A percentile compares a stretch with the other conserved stretches of the same genome.
Conservation (phyloP, 2,329 filamentous ascomycete genomes). For the Paraphaeosphaeria sporulosa region DNA sequence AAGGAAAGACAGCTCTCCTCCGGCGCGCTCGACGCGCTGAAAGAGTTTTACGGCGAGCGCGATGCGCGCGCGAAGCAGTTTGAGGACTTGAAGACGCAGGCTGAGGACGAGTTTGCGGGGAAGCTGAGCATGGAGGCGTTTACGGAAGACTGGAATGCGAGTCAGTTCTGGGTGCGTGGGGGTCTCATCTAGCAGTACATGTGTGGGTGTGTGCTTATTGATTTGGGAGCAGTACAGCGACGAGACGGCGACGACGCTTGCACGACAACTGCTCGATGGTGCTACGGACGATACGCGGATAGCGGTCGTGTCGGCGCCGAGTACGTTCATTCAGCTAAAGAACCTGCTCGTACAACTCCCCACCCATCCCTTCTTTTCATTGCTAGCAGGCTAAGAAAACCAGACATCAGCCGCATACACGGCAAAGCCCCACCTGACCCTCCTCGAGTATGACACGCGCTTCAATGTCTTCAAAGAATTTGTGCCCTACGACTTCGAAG, state of each 20-base stretch:
- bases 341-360: conserved; percentile 67
- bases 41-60: conserved; percentile 77
- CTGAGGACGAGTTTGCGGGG: conserved; percentile 62
- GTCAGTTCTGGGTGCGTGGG: conserved; percentile 77
- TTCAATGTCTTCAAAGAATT: conserved; percentile 80
- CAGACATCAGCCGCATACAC: conserved; percentile 35
- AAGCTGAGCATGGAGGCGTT: conserved; percentile 73
- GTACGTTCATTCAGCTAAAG: conserved; percentile 78
- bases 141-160: conserved; percentile 82
- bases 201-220: conserved; percentile 9
- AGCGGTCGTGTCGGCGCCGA: conserved; percentile 76
- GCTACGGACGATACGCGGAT: conserved; percentile 66
- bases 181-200: no score
- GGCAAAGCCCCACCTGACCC: conserved; percentile 63
- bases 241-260: conserved; percentile 70
- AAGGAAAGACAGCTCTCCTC: conserved; percentile 67
- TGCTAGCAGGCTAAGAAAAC: no score
- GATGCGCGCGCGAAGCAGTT: conserved; percentile 72
- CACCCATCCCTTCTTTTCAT: neutral
- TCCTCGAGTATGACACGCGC: conserved; percentile 78
- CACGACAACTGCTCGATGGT: conserved; percentile 70
- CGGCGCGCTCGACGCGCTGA: conserved; percentile 71
- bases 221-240: conserved; percentile 72
- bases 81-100: conserved; percentile 69
- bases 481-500: conserved; percentile 75